Base-by-base conservation (phyloP, 1,284 basidiomycete species). In the Afroboletus lepidellus region DNA sequence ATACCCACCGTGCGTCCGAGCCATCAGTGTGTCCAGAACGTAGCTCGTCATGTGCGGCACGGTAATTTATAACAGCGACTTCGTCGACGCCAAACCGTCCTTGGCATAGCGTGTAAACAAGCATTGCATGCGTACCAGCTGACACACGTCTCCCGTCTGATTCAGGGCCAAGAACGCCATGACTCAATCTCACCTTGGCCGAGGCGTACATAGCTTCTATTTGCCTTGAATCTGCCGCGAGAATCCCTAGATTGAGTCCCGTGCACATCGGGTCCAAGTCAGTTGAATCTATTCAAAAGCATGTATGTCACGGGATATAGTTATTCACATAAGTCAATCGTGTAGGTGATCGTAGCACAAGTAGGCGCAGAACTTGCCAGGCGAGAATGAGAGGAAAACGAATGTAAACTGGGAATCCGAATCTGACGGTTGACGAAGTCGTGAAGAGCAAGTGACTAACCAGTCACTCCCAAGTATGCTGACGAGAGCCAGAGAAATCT, bases 1-100 rank as follows among this genome's bases (percentile, higher is more conserved):
- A 60, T 59, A 65, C 58, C 64, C 62, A 63, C 64, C 62, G 60
- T 39, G 18, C 20, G 29, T 41, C 56, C 59, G 51, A 44, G 25
- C 49, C 42, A 46, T 50, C 48, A 48, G 29, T 34, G 41, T 27
- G 32, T 41, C 53, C 16, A 12, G n/a, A 21, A 32, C 30, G 42
- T 20, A 42, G 27, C 41, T 37, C 46, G 21, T 30, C 41, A 25
- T 48, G 41, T 39, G 47, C 21, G 8, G n/a, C 50, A 37, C 61
- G 61, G 61, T 62, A 58, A 62, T 62, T 66, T 61, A 47, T 29
- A 48, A 34, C 53, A 50, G 36, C 45, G 36, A 41, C 34, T 48
- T 39, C 29, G 47, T 41, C 32, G 41, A 46, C 47, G 21, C 43
- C 54, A 41, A 34, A 42, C 25, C 29, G 25, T 16, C 29, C 30